Conservation (phyloP, 176 grass and related monocot species). For the sorghum (Sorghum bicolor) region Sorghum_bicolor_NCBIv3 NC_012872.2:10295501-10296000, state of each 20-base stretch:
- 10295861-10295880: no score
- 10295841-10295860: background rate
- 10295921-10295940: no score
- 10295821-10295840: background rate
- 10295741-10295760: constrained; percentile 13
- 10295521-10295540: constrained; percentile 79
- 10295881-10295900: no score
- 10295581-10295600: constrained; percentile 50
- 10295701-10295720: background rate
- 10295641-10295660: constrained; percentile 19
- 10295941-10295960: no score
- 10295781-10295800: background rate
- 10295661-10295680: constrained; percentile 27
- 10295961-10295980: no score
- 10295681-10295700: constrained; percentile 16
- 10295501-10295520: constrained; percentile 51
- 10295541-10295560: constrained; percentile 93
- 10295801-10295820: no score
- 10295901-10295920: no score
- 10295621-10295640: background rate
- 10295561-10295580: constrained; percentile 86
- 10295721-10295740: background rate
- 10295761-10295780: background rate
- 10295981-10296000: no score
- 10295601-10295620: constrained; percentile 46